A percentile compares a stretch with the other conserved stretches of the same genome.
phyloP scores from a whole-genome alignment of 139 green algal genomes.

The Chlamydomonas incerta region DNA sequence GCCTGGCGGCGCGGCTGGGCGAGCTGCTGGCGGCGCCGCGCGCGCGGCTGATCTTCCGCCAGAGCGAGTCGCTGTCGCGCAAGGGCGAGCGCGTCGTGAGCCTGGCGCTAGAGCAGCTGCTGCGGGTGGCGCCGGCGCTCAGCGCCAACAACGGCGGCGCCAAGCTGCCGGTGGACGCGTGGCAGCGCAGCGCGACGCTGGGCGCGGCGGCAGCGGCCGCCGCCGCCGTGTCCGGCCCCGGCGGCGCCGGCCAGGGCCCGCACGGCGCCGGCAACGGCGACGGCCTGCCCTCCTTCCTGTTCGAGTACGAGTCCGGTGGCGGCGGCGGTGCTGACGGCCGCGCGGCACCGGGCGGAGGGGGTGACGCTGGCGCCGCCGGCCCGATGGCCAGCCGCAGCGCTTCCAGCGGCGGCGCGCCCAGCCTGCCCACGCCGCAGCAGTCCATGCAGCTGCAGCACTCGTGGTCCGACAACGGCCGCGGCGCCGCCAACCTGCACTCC shows the following conservation, averaged over 20 bases:
- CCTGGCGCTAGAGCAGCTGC: conserved; percentile 25
- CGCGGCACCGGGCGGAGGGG: too few species aligned
- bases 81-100: conserved; percentile 19
- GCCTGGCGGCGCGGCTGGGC: background rate
- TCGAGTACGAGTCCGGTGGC: conserved; percentile 44
- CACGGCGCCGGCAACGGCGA: background rate
- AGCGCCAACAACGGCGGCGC: background rate
- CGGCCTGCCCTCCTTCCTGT: conserved; percentile 50
- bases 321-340: background rate
- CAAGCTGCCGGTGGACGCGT: background rate
- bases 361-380: too few species aligned
- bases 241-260: background rate
- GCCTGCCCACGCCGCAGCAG: background rate
- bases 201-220: background rate
- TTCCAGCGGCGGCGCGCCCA: background rate
- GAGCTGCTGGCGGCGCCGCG: conserved; percentile 25
- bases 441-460: background rate
- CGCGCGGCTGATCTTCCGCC: background rate
- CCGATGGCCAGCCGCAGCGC: background rate
- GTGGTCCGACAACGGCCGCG: conserved; percentile 4
- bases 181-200: background rate
- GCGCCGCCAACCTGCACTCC: background rate
- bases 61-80: conserved; percentile 23
- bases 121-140: background rate
- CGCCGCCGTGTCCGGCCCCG: background rate